phyloP scores from a whole-genome alignment of 192 early-diverging fungal species.

The Glomus cerebriforme region DNA sequence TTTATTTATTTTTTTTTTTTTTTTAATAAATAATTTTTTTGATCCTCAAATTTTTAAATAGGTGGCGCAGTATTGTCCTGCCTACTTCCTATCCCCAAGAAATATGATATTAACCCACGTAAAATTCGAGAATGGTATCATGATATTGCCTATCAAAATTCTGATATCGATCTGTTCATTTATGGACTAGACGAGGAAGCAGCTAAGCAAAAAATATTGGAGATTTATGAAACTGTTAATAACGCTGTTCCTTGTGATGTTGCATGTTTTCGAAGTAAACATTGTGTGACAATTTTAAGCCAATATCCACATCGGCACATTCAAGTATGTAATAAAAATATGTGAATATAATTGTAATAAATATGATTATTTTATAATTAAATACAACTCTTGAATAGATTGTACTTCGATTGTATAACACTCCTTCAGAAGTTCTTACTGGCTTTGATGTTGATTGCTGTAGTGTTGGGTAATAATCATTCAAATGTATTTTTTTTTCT shows the following conservation, averaged over 20 bases:
- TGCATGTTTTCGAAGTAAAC: constrained; percentile 3
- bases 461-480: neutral
- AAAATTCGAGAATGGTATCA: constrained; percentile 14
- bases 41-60: too few relatives aligned
- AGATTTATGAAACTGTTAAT: constrained; percentile 35
- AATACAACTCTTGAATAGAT: constrained; percentile 7
- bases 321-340: neutral
- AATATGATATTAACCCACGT: neutral
- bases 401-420: neutral
- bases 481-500: too few relatives aligned
- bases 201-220: constrained; percentile 45
- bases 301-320: constrained; percentile 27
- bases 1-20: too few relatives aligned
- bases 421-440: constrained; percentile 11
- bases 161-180: constrained; percentile 50
- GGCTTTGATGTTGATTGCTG: constrained; percentile 21
- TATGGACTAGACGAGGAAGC: constrained; percentile 44
- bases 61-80: neutral
- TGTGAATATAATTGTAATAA: too few relatives aligned
- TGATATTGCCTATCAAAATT: neutral
- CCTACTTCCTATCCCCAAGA: constrained; percentile 8
- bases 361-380: too few relatives aligned
- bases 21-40: too few relatives aligned
- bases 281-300: constrained; percentile 12
- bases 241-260: constrained; percentile 20